Evolutionary conservation across 23 red algal genomes (phyloP).

Genomic region (Chondrus crispus): DNA sequence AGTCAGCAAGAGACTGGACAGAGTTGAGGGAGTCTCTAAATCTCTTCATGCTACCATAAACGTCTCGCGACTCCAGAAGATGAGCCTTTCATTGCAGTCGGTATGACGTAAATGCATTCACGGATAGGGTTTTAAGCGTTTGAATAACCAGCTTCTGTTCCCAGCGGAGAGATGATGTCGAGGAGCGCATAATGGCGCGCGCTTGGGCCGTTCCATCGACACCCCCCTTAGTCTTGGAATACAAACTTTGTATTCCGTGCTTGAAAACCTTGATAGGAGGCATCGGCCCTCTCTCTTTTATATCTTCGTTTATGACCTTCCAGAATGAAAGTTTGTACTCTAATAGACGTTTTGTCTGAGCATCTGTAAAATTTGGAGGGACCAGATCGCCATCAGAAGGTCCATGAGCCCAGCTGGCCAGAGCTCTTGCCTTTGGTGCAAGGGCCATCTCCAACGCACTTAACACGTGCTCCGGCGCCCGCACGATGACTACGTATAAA

Average conservation of each 20-base stretch:
- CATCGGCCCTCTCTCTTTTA: not conserved
- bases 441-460: not conserved
- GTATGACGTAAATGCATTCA: not conserved
- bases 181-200: not conserved
- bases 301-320: not conserved
- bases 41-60: not conserved
- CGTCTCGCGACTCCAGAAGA: not conserved
- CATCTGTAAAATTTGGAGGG: not conserved
- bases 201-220: not conserved
- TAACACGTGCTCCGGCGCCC: not conserved
- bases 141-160: not conserved
- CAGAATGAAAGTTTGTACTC: not conserved
- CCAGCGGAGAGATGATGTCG: not conserved
- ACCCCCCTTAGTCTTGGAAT: not conserved
- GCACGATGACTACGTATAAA: not conserved
- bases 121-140: not conserved
- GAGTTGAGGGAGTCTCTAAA: not conserved
- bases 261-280: not conserved
- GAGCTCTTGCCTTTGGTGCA: not conserved
- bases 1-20: not conserved
- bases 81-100: not conserved
- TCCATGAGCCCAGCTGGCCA: not conserved
- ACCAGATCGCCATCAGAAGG: not conserved
- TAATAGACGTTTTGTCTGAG: not conserved
- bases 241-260: not conserved